Evolutionary conservation across 1,284 basidiomycete species (phyloP), one percentile per base, ranked within the genome.

Genomic region (Cryptococcus amylolentus): DNA sequence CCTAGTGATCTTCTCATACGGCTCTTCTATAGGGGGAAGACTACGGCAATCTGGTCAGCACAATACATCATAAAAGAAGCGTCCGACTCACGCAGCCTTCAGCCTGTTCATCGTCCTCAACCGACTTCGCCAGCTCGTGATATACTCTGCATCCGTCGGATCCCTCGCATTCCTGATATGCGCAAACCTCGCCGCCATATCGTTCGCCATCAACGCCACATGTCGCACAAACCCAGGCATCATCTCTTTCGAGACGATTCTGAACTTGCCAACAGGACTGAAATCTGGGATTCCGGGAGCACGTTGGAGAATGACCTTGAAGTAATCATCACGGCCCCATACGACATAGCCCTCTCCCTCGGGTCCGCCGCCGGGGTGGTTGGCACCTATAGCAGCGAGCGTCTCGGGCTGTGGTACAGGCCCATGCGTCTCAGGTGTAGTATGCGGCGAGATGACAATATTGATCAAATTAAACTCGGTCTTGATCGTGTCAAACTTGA

Each of bases 391-490:
- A 10, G 55, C 54, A 26, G 55, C 58, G 8, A 57, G 58, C n/a
- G 57, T 57, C 31, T 35, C 31, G 31, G 31, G 31, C 31, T 35
- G 31, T 35, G 31, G 31, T 16, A 16, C 14, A 44, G 61, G 61
- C 20, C 57, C 88, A 6, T 88, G 84, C 53, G 90, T 86, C 38
- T 88, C 83, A 42, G 89, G 89, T 44, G 86, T 81, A 12, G 92
- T 93, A 72, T 96, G 91, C 2, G 93, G 91, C 67, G 95, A 90
- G 67, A 99, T 89, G 68, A 98, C 87, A 68, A 99, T 92, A 76
- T 98, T 98, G 72, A 98, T 86, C 72, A 95, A 97, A 76, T 98
- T 95, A 82, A 97, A 99, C 69, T 91, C 86, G 1, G 94, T 96
- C 27, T 84, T 79, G 54, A 61, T 97, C 81, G 94, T 98, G 75